phyloP scores from a whole-genome alignment of 139 green algal species.

The Coelastrella sp. region DNA sequence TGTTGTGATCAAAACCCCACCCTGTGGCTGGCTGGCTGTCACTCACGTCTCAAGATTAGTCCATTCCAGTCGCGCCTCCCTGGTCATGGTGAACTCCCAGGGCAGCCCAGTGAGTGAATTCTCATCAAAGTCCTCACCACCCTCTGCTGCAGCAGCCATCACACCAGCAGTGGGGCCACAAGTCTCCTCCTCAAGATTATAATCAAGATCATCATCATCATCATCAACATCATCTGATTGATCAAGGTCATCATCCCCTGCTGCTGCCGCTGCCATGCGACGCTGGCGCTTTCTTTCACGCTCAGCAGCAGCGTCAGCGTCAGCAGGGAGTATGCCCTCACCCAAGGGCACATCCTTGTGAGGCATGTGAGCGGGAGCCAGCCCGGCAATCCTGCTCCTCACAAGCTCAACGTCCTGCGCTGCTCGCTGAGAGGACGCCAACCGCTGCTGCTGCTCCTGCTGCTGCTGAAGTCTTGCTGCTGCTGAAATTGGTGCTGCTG shows the following conservation, averaged over 20 bases:
- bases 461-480: not conserved
- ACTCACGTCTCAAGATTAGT: constrained; percentile 50
- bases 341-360: constrained; percentile 23
- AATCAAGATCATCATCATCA: not conserved
- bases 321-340: not conserved
- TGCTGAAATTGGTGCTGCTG: not conserved
- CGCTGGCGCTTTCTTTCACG: not conserved
- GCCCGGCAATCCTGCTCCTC: not conserved
- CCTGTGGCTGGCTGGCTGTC: not conserved
- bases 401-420: constrained; percentile 1
- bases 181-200: not conserved
- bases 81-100: constrained; percentile 64
- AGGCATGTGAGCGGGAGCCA: constrained; percentile 24
- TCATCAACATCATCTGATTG: constrained; percentile 24
- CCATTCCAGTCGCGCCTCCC: constrained; percentile 55
- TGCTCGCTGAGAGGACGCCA: not conserved
- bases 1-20: not conserved
- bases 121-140: constrained; percentile 1
- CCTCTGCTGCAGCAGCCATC: constrained; percentile 2
- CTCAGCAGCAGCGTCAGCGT: not conserved
- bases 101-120: not conserved
- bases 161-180: not conserved
- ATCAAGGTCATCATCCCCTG: not conserved
- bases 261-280: not conserved
- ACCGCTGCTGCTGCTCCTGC: constrained; percentile 10